Evolutionary conservation across 192 early-diverging fungal species (phyloP).

Genomic region (Gryganskiella cystojenkinii): DNA sequence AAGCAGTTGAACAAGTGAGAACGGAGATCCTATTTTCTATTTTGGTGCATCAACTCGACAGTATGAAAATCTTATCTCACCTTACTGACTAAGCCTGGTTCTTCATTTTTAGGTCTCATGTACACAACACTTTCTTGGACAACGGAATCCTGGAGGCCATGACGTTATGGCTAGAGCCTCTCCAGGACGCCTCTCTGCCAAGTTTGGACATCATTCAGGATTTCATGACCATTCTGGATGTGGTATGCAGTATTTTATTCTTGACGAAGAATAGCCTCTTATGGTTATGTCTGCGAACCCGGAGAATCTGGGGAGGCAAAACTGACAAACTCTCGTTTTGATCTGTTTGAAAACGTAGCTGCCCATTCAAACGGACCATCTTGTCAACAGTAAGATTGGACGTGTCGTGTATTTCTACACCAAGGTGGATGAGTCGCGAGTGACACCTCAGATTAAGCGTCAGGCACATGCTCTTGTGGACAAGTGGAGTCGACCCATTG

Average conservation of each 20-base stretch:
- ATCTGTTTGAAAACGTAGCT: slow-evolving; percentile 35
- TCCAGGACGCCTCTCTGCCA: slow-evolving; percentile 89
- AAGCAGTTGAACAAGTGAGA: slow-evolving; percentile 66
- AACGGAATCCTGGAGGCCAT: slow-evolving; percentile 88
- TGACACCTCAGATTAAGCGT: slow-evolving; percentile 74
- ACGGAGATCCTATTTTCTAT: too few relatives aligned
- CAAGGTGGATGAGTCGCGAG: slow-evolving; percentile 78
- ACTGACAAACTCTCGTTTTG: background rate
- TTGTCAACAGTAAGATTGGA: slow-evolving; percentile 86
- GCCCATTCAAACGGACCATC: slow-evolving; percentile 78
- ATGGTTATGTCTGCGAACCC: too few relatives aligned
- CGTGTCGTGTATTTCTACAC: slow-evolving; percentile 90
- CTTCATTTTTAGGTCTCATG: background rate
- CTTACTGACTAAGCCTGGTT: too few relatives aligned
- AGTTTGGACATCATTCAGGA: slow-evolving; percentile 88
- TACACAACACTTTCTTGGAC: slow-evolving; percentile 70
- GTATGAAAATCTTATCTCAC: too few relatives aligned
- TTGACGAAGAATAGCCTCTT: slow-evolving; percentile 2
- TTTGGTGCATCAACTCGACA: too few relatives aligned
- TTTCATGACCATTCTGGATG: slow-evolving; percentile 77
- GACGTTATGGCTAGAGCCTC: slow-evolving; percentile 90
- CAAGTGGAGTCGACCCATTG: slow-evolving; percentile 87
- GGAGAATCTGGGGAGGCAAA: background rate
- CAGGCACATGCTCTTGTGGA: slow-evolving; percentile 80
- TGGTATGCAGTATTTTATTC: slow-evolving; percentile 53